These are phyloP conservation scores for Camptophora hylomeconis DNA, from an alignment of 2,329 filamentous ascomycete species.

Conservation along the genomic window DNA sequence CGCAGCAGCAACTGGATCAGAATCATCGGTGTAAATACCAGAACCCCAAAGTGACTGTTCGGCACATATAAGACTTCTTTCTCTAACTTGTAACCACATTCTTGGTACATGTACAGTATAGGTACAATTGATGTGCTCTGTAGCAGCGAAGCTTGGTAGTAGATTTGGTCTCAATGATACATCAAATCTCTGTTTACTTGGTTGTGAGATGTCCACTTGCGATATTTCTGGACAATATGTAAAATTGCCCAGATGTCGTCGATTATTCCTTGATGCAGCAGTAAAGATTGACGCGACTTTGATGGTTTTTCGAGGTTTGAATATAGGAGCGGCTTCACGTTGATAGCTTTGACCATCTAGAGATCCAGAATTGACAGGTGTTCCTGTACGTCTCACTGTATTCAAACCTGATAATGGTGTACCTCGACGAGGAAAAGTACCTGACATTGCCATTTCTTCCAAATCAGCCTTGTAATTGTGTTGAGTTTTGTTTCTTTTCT, in stretches of 20 bases:
- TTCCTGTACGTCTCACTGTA: constrained; percentile 7
- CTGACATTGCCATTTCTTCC: constrained; percentile 9
- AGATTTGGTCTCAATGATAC: constrained; percentile 53
- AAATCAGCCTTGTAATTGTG: constrained; percentile 17
- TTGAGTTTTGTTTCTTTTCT: constrained; percentile 15
- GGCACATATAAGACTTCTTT: constrained; percentile 71
- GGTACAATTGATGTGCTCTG: constrained; percentile 75
- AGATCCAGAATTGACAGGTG: constrained; percentile 5
- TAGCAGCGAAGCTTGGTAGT: constrained; percentile 52
- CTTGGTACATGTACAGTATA: constrained; percentile 78
- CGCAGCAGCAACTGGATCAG: constrained; percentile 80
- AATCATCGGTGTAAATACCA: constrained; percentile 91
- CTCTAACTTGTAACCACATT: constrained; percentile 55
- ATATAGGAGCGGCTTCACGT: constrained; percentile 32
- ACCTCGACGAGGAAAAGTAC: constrained; percentile 6
- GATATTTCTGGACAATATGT: constrained; percentile 61
- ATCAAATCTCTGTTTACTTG: constrained; percentile 38
- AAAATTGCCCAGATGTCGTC: constrained; percentile 71
- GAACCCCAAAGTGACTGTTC: constrained; percentile 81
- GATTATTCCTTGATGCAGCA: constrained; percentile 55
- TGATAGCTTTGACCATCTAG: not conserved
- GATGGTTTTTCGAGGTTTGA: constrained; percentile 50
- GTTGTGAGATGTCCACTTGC: constrained; percentile 20
- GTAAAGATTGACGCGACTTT: constrained; percentile 59
- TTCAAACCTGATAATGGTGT: constrained; percentile 7